These are phyloP conservation scores for Cryptococcus maquisensis DNA, from an alignment of 1,284 basidiomycete species.

Conservation along the genomic window DNA sequence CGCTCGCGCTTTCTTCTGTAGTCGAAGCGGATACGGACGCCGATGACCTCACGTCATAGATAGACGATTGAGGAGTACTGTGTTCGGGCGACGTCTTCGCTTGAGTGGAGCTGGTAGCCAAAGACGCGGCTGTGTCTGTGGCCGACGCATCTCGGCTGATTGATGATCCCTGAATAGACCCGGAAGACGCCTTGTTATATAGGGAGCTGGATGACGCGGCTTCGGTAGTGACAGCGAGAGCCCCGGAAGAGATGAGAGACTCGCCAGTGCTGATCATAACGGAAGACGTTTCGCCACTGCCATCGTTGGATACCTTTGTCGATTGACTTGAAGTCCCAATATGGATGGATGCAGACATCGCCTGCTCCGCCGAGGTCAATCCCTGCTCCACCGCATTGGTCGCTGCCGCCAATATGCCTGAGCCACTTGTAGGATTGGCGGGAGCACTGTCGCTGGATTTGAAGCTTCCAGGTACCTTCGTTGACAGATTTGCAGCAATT, in stretches of 20 bases:
- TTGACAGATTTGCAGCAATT: no score
- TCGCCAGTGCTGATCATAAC: not conserved
- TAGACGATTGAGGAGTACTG: not conserved
- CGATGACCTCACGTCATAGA: not conserved
- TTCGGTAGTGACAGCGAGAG: not conserved
- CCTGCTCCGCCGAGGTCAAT: not conserved
- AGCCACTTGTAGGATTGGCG: not conserved
- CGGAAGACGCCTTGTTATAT: not conserved
- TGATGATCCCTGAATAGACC: not conserved
- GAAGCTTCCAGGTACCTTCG: no score
- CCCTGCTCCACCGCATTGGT: not conserved
- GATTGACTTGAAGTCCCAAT: not conserved
- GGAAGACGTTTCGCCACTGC: not conserved
- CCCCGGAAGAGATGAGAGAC: not conserved
- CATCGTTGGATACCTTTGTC: no score
- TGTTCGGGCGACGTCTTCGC: not conserved
- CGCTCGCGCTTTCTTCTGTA: no score
- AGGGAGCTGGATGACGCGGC: not conserved
- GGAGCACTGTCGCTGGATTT: not conserved
- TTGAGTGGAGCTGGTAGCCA: not conserved
- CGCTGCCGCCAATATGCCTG: not conserved
- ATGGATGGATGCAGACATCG: not conserved
- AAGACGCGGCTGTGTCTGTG: not conserved
- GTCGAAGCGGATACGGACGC: no score
- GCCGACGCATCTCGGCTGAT: not conserved